These are phyloP conservation scores for Iris macrosiphon DNA, from an alignment of 106 monocot genomes.

Conservation along the genomic window DNA sequence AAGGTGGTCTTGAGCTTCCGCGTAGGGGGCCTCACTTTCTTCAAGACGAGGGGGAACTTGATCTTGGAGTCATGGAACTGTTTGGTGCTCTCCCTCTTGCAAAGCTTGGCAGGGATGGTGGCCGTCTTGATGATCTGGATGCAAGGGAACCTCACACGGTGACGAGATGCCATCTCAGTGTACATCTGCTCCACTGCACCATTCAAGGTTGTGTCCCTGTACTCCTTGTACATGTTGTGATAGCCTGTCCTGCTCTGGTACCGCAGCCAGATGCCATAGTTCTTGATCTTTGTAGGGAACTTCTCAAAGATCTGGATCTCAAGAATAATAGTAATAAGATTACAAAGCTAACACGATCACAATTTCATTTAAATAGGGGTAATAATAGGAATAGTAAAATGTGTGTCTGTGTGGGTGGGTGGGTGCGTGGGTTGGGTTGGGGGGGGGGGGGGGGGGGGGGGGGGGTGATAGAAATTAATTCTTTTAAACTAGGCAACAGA, in stretches of 20 bases:
- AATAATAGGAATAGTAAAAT: no score
- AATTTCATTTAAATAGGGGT: no score
- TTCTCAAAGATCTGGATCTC: slow-evolving; percentile 57
- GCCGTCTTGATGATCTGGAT: slow-evolving; percentile 89
- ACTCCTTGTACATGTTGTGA: slow-evolving; percentile 95
- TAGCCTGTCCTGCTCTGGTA: slow-evolving; percentile 88
- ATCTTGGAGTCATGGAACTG: slow-evolving; percentile 81
- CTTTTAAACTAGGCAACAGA: no score
- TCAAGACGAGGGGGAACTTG: slow-evolving; percentile 67
- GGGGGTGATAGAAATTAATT: no score
- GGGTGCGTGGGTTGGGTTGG: no score
- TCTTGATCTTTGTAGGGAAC: slow-evolving; percentile 72
- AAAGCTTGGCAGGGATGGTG: slow-evolving; percentile 58
- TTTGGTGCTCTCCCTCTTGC: slow-evolving; percentile 80
- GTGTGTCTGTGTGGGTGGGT: no score
- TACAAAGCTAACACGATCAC: not conserved
- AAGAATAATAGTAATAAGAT: not conserved
- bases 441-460: no score
- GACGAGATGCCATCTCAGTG: slow-evolving; percentile 86
- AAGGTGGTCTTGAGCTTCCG: slow-evolving; percentile 82
- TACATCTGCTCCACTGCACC: slow-evolving; percentile 87
- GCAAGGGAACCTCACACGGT: slow-evolving; percentile 69
- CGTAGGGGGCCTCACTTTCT: slow-evolving; percentile 69
- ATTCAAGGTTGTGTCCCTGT: slow-evolving; percentile 74
- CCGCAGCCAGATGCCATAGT: slow-evolving; percentile 81